Percentiles rank a stretch among this genome's conserved stretches.
Evolutionary conservation across 176 grass and related monocot species (phyloP).

Genomic region (sorghum (Sorghum bicolor)): Sorghum_bicolor_NCBIv3 NC_012878.2:59139001-59139500

Average conservation of each 20-base stretch:
- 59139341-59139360: background rate
- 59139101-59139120: background rate
- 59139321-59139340: background rate
- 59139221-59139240: background rate
- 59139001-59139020: background rate
- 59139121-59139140: background rate
- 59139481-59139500: constrained; percentile 23
- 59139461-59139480: background rate
- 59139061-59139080: background rate
- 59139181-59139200: background rate
- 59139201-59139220: background rate
- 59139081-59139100: background rate
- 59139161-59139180: background rate
- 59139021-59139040: background rate
- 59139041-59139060: background rate
- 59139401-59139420: constrained; percentile 76
- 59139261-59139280: background rate
- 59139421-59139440: background rate
- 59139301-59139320: background rate
- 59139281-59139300: background rate
- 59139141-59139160: background rate
- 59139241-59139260: background rate
- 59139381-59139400: constrained; percentile 93
- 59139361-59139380: constrained; percentile 80
- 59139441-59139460: background rate